Evolutionary conservation across 2,329 filamentous ascomycete genomes (phyloP).

Genomic region (Penicillium rolfsii): DNA sequence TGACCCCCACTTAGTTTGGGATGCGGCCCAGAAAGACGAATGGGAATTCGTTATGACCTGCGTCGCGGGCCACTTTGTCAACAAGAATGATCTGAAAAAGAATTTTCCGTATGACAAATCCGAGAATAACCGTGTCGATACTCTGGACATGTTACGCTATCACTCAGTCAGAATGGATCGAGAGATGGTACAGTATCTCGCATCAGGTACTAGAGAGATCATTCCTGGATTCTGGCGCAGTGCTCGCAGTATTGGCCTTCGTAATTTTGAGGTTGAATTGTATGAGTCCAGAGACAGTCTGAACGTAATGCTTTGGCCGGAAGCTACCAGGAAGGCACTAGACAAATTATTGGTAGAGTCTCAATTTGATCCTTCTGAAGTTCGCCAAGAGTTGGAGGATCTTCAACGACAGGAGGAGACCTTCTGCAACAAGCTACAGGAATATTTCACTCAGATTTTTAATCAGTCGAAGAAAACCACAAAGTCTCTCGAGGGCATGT

Average conservation of each 20-base stretch:
- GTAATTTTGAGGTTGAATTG: not conserved
- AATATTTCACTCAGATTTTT: not conserved
- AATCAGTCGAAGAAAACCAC: not conserved
- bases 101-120: not conserved
- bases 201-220: not conserved
- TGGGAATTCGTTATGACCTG: slow-evolving; percentile 19
- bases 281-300: not conserved
- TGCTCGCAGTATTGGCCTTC: not conserved
- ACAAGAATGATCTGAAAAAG: not conserved
- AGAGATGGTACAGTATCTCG: slow-evolving; percentile 6
- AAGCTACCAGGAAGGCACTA: not conserved
- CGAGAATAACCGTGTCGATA: not conserved
- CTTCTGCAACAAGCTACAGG: not conserved
- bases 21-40: slow-evolving; percentile 9
- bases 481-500: not conserved
- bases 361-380: not conserved
- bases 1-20: not conserved
- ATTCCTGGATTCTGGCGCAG: not conserved
- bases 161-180: slow-evolving; percentile 8
- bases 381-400: not conserved
- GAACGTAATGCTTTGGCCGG: not conserved
- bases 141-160: slow-evolving; percentile 12
- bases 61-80: slow-evolving; percentile 10
- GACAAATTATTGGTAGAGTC: not conserved
- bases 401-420: not conserved